Evolutionary conservation across 495 filamentous ascomycete genomes (phyloP), one percentile per base, ranked within the genome.

Genomic region (Amniculicola lignicola): DNA sequence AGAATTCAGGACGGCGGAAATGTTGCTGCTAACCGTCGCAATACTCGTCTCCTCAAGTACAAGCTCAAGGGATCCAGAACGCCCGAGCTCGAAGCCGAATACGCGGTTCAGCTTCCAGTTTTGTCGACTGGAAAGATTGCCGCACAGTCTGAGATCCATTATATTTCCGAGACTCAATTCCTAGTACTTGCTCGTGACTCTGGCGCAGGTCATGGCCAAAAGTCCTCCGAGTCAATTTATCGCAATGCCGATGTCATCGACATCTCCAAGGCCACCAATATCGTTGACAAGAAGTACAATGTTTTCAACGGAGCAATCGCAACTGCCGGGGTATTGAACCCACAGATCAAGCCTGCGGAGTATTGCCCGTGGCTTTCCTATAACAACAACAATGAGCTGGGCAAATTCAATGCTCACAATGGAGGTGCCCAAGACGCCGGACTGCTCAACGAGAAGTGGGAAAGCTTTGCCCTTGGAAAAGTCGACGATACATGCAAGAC

Each of bases 391-490:
- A 57, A 70, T 11, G 75, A 91, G 71, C 73, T 91, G 21, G 78
- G 74, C 33, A 78, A 80, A 36, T 91, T 90, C 62, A 78, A 80
- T 0, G 60, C 89, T 10, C 83, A 86, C 57, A 89, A 90, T 59
- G 85, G 87, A 1, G 82, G 80, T 0, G 67, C 65, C 0, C 75
- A 80, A 61, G 77, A 85, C 63, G 51, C 59, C 7, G 56, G 63
- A 1, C 67, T 88, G 22, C 67, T 89, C 60, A 87, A 91, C 67
- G 88, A 91, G 75, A 93, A 91, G 66, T 93, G 87, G 88, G 87
- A 93, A 73, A 77, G 78, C 29, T 64, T 93, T 23, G 78, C 81
- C 7, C 64, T 88, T 40, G 75, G 84, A 5, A 85, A 87, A 0
- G 83, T 83, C 9, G 75, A 84, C 59, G 72, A 70, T 2, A 51